Evolutionary conservation across 805 yeast species (phyloP).

Genomic region (Pichia eremophila): DNA sequence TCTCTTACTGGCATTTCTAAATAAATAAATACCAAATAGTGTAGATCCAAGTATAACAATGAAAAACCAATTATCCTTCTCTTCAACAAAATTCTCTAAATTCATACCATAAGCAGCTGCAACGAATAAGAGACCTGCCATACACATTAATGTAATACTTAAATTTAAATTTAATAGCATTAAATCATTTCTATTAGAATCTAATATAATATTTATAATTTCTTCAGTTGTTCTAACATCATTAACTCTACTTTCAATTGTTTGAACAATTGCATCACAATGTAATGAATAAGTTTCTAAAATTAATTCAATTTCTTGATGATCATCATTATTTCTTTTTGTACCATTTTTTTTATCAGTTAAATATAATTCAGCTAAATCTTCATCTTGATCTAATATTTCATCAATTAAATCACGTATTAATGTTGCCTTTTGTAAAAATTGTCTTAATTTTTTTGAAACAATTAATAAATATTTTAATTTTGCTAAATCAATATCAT

Average conservation of each 20-base stretch:
- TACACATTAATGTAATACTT: slow-evolving; percentile 71
- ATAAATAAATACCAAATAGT: slow-evolving; percentile 32
- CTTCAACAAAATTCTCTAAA: slow-evolving; percentile 85
- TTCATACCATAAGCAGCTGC: slow-evolving; percentile 96
- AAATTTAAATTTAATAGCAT: slow-evolving; percentile 82
- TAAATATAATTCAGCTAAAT: slow-evolving; percentile 69
- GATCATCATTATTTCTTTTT: slow-evolving; percentile 50
- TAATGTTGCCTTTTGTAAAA: slow-evolving; percentile 72
- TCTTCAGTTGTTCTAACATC: slow-evolving; percentile 92
- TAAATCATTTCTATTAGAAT: slow-evolving; percentile 86
- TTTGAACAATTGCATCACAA: slow-evolving; percentile 90
- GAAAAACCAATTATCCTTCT: slow-evolving; percentile 58
- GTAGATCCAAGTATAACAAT: slow-evolving; percentile 40
- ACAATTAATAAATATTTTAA: slow-evolving; percentile 72
- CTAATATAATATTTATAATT: slow-evolving; percentile 84
- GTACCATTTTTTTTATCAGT: slow-evolving; percentile 44
- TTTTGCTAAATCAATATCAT: slow-evolving; percentile 70
- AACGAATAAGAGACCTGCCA: slow-evolving; percentile 71
- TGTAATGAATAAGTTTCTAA: slow-evolving; percentile 87
- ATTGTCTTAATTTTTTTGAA: slow-evolving; percentile 74
- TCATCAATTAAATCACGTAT: slow-evolving; percentile 82
- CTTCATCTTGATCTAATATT: slow-evolving; percentile 79
- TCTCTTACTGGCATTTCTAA: slow-evolving; percentile 44
- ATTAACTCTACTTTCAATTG: slow-evolving; percentile 64
- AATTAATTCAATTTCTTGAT: slow-evolving; percentile 81